Evolutionary conservation across 2,329 filamentous ascomycete genomes (phyloP).

Genomic region (Elsinoe necatrix): DNA sequence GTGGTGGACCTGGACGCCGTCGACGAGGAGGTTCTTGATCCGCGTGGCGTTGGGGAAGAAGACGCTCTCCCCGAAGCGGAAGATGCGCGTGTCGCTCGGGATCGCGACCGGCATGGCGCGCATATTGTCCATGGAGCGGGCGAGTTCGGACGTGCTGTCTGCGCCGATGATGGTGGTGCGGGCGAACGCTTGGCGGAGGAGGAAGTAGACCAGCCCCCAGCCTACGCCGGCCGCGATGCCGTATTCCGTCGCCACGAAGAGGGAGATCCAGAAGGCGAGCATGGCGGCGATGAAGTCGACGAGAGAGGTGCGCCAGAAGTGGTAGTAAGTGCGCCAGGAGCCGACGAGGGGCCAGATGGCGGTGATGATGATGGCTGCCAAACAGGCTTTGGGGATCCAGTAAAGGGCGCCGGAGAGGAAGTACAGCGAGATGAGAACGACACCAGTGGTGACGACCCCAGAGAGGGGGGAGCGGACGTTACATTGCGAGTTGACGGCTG

Average conservation of each 20-base stretch:
- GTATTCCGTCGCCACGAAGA: conserved; percentile 53
- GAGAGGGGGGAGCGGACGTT: conserved; percentile 54
- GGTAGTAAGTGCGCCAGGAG: conserved; percentile 50
- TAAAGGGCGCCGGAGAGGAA: conserved; percentile 53
- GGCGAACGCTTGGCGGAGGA: conserved; percentile 52
- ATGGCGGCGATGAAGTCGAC: conserved; percentile 57
- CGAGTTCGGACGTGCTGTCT: conserved; percentile 17
- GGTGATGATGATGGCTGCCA: conserved; percentile 59
- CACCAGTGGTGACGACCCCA: conserved; percentile 52
- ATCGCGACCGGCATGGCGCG: conserved; percentile 21
- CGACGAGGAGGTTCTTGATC: conserved; percentile 42
- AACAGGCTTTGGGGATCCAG: conserved; percentile 59
- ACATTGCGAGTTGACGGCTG: conserved; percentile 58
- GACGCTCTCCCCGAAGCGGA: conserved; percentile 49
- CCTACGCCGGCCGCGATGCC: conserved; percentile 53
- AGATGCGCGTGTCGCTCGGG: conserved; percentile 45
- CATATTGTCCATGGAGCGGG: conserved; percentile 16
- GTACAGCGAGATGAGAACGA: conserved; percentile 55
- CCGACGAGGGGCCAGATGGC: conserved; percentile 56
- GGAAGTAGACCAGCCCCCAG: conserved; percentile 41
- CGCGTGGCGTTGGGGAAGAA: conserved; percentile 55
- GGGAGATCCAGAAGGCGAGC: conserved; percentile 56
- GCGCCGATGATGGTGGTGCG: conserved; percentile 28
- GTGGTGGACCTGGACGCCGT: conserved; percentile 43
- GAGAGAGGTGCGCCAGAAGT: conserved; percentile 56